Evolutionary conservation across 306 rosid genomes (phyloP), one percentile per base, ranked within the genome.

Genomic region (Vigna reflexopilosa): DNA sequence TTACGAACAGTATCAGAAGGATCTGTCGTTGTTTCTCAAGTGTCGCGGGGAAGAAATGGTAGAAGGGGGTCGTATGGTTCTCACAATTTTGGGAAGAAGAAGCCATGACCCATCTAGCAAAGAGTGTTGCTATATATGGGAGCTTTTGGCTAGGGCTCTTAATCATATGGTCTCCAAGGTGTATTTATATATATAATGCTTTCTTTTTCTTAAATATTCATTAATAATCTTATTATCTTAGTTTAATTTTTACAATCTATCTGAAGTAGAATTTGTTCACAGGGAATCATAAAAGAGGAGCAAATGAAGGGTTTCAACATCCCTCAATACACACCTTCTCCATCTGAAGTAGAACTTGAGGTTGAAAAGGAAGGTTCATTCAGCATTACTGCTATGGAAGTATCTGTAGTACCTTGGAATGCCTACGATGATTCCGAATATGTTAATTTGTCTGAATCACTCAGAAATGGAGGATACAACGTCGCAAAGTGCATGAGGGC

Each of bases 121-220:
- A 55, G 91, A 90, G 32, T 63, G 91, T 49, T 90, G 87, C 64
- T 83, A 72, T 34, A 86, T 90, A 55, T 90, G 90, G 91, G 86
- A 85, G 64, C 93, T 89, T 45, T 9, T 89, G 78, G 89, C 91
- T 22, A 5, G 16, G 42, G 89, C 88, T 36, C 93, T 89, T 20
- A 79, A 79, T 28, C 77, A 83, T 16, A 81, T 85, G 89, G 85
- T 84, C 80, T 79, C 49, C 0, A 69, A 81, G 91, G 91, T 26
- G 2, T 3, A 26, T 26, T 2, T 26, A 26, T 17, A 17, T 17
- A 26, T 1, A 26, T 26, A 26, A 26, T 26, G 28, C 28, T 26
- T 26, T 26, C 0, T 26, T 26, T 26, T 24, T 22, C 24, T 22
- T 87, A 87, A 9, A 28, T 50, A 12, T 34, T 1, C 38, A 34